Evolutionary conservation across 345 rosid species (phyloP), one percentile per base, ranked within the genome.

Genomic region (Aurinia saxatilis): DNA sequence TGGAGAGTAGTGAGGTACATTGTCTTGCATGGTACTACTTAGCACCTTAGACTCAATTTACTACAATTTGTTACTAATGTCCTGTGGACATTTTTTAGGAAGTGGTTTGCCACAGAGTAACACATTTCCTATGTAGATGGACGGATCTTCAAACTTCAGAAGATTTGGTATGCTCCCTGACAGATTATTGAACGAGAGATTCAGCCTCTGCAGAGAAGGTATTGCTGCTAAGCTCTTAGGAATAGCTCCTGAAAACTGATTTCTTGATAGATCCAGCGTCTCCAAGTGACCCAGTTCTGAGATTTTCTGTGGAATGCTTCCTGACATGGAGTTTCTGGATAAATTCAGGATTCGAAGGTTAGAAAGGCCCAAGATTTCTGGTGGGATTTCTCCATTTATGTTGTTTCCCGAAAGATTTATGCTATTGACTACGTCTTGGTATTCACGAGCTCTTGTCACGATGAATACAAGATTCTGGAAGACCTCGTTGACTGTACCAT

Each of bases 111-210:
- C 84, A 17, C 84, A 80, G 4, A 80, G 74, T 30, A 67, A 73
- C 13, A 55, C 78, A 50, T 80, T 80, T 51, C 78, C 84, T 2
- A 60, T 68, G 54, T 72, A 77, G 58, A 76, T 70, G 47, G 80
- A 75, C 5, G 76, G 69, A 60, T 80, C 77, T 9, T 73, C 38
- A 45, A 80, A 80, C 47, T 57, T 75, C 4, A 50, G 73, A 10
- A 55, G 57, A 16, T 53, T 44, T 1, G 85, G 93, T 30, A 84
- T 82, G 4, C 63, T 65, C 18, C 87, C 87, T 7, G 67, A 60
- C n/a, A 80, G 51, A 37, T 72, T 65, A 70, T 79, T 84, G 68
- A n/a, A 75, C 0, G 85, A 83, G 62, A 83, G 72, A 63, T 81
- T 74, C 50, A 86, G 45, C 23, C 40, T 57, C 18, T 53, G 54